Evolutionary conservation across 1,139 yeast genomes (phyloP).

Genomic region (Debaryomyces subglobosus): DNA sequence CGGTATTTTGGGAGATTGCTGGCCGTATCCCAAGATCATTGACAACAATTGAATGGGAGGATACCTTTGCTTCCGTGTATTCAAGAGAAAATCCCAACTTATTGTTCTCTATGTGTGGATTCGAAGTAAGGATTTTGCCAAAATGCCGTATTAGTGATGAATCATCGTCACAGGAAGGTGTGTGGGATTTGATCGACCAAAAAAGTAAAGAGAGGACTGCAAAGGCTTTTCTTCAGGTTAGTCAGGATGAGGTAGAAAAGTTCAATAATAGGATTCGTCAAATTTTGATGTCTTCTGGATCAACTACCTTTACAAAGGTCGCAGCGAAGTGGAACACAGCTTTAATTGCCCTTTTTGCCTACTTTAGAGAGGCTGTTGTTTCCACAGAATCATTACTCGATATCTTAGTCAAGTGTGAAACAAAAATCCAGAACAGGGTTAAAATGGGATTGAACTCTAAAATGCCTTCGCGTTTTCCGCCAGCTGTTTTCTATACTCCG

Average conservation of each 20-base stretch:
- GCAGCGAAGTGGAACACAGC: slow-evolving; percentile 98
- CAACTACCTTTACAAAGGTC: slow-evolving; percentile 91
- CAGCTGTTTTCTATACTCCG: slow-evolving; percentile 97
- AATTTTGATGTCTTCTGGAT: slow-evolving; percentile 92
- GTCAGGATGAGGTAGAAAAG: slow-evolving; percentile 74
- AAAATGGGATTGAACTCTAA: slow-evolving; percentile 95
- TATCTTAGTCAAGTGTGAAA: slow-evolving; percentile 85
- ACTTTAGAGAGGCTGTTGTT: slow-evolving; percentile 90
- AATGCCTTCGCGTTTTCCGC: slow-evolving; percentile 99
- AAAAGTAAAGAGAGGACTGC: slow-evolving; percentile 85
- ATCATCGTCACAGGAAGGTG: slow-evolving; percentile 67
- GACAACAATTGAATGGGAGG: slow-evolving; percentile 77
- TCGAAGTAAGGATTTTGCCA: slow-evolving; percentile 89
- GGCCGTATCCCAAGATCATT: slow-evolving; percentile 79
- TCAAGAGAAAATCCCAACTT: slow-evolving; percentile 88
- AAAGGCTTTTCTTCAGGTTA: slow-evolving; percentile 81
- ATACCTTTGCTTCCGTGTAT: slow-evolving; percentile 83
- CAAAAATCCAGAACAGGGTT: slow-evolving; percentile 90
- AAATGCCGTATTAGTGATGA: slow-evolving; percentile 58
- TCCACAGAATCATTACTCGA: slow-evolving; percentile 81
- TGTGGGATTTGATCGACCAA: slow-evolving; percentile 84
- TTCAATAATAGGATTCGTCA: slow-evolving; percentile 88
- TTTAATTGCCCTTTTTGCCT: slow-evolving; percentile 79
- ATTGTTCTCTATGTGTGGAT: slow-evolving; percentile 90
- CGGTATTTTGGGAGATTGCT: slow-evolving; percentile 88